These are phyloP conservation scores for Blepharisma undulans DNA, from an alignment of 169 alveolate genomes.

Conservation along the genomic window DNA sequence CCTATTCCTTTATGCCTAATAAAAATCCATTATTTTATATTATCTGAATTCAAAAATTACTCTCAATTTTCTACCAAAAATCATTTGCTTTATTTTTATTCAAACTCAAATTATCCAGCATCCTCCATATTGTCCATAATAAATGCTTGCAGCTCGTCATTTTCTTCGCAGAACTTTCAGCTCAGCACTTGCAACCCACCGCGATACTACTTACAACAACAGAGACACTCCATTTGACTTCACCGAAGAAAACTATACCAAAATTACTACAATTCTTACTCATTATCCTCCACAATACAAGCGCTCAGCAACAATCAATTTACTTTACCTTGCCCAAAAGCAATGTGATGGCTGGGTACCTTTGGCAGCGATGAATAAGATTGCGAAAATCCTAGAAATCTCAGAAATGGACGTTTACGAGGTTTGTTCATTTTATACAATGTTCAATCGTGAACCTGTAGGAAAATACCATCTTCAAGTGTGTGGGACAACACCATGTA, in stretches of 20 bases:
- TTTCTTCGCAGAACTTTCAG: neutral
- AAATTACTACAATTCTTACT: constrained; percentile 54
- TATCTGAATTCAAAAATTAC: neutral
- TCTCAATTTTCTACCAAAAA: neutral
- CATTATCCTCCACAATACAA: constrained; percentile 75
- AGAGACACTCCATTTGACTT: constrained; percentile 72
- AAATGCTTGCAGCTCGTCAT: neutral
- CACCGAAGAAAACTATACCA: constrained; percentile 68
- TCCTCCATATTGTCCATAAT: neutral
- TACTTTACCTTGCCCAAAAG: constrained; percentile 70
- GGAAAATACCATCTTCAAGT: constrained; percentile 82
- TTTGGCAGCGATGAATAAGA: constrained; percentile 79
- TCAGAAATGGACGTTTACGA: constrained; percentile 82
- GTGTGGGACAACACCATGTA: constrained; percentile 86
- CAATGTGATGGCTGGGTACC: constrained; percentile 76
- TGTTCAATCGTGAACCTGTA: constrained; percentile 80
- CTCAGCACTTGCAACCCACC: constrained; percentile 17
- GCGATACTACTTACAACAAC: constrained; percentile 36
- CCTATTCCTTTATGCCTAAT: too few species aligned
- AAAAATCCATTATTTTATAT: neutral
- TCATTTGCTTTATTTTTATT: neutral
- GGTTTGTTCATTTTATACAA: constrained; percentile 78
- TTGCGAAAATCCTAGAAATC: constrained; percentile 77
- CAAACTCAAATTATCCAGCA: neutral
- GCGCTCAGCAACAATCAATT: constrained; percentile 72